Conservation (phyloP, 257 asterid species). For the Salvia splendens region DNA sequence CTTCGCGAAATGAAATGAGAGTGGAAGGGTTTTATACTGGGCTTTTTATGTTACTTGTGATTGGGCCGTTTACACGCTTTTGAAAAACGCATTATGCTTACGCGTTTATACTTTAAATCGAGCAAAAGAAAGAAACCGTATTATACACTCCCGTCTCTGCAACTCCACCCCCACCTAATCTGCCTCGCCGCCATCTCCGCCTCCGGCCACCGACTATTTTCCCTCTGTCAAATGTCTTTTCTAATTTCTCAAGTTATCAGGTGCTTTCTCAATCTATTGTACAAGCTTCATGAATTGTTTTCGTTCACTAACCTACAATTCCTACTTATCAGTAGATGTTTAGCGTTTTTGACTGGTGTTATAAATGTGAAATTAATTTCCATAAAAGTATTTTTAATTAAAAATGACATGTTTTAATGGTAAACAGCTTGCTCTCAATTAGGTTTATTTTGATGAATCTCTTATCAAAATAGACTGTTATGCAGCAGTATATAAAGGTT, state of each 20-base stretch:
- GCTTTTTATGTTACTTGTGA: conserved; percentile 5
- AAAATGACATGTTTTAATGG: not conserved
- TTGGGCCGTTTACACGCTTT: not conserved
- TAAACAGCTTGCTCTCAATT: not conserved
- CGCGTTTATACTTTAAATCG: no score
- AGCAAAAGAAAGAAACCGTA: no score
- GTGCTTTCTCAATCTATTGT: not conserved
- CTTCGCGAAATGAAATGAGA: not conserved
- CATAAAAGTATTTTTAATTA: not conserved
- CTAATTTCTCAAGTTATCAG: not conserved
- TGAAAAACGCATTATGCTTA: no score
- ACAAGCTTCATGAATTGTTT: not conserved
- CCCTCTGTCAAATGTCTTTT: conserved; percentile 39
- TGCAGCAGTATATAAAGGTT: conserved; percentile 1
- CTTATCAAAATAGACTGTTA: not conserved
- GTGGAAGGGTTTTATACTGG: conserved; percentile 29
- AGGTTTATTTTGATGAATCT: not conserved
- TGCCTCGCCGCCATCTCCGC: conserved; percentile 31
- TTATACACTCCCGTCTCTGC: no score
- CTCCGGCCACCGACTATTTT: conserved; percentile 60
- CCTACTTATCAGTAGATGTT: not conserved
- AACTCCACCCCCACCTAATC: no score
- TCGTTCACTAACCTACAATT: no score
- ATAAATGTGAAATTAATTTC: not conserved
- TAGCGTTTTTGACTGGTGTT: not conserved